Evolutionary conservation across 768 basidiomycete genomes (phyloP).

Genomic region (Dendrothele bispora): DNA sequence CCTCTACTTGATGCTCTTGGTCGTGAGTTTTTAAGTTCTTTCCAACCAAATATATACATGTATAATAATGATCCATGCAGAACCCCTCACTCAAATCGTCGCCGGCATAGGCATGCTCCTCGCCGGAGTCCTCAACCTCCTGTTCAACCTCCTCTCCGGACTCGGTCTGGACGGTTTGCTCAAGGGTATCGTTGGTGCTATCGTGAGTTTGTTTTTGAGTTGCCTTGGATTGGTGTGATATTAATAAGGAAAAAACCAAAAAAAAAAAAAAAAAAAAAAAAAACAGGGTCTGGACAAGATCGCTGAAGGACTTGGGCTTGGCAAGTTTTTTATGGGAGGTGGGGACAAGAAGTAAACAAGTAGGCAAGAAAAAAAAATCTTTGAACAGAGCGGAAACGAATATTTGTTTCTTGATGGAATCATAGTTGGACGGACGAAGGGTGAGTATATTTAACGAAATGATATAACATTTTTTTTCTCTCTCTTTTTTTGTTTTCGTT

Average conservation of each 20-base stretch:
- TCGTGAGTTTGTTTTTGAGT: constrained; percentile 13
- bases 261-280: too few species aligned
- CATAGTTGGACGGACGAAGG: too few species aligned
- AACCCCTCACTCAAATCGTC: constrained; percentile 36
- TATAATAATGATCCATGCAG: constrained; percentile 8
- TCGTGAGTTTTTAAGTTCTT: constrained; percentile 19
- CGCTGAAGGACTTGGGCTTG: constrained; percentile 30
- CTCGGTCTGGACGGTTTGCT: constrained; percentile 30
- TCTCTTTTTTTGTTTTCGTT: too few species aligned
- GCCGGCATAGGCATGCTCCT: constrained; percentile 34
- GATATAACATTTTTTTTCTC: too few species aligned
- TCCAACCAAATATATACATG: not conserved
- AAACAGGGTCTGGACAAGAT: constrained; percentile 32
- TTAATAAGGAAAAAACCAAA: too few species aligned
- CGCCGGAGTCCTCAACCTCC: constrained; percentile 32
- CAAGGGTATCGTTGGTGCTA: constrained; percentile 29
- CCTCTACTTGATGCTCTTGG: constrained; percentile 34
- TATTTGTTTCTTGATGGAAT: too few species aligned
- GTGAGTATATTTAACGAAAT: too few species aligned
- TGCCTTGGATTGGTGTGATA: too few species aligned
- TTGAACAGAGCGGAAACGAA: too few species aligned
- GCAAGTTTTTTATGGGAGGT: too few species aligned
- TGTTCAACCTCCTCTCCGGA: constrained; percentile 30
- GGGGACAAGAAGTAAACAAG: too few species aligned
- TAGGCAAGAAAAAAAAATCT: too few species aligned